Evolutionary conservation across 257 asterid genomes (phyloP).

Genomic region (Solanum sejunctum): DNA sequence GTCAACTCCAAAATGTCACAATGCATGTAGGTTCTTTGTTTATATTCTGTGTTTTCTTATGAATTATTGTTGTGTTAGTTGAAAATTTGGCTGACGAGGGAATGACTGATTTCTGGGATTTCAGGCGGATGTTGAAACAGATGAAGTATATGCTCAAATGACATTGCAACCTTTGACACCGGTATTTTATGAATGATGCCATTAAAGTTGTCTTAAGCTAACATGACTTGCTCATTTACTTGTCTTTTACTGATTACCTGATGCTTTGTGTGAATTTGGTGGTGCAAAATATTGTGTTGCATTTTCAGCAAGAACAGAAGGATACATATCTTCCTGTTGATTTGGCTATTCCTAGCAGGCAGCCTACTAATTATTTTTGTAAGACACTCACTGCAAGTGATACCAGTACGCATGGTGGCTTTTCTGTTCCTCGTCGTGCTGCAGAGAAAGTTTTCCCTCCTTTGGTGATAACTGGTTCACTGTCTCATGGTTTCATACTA

Average conservation of each 20-base stretch:
- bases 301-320: constrained; percentile 83
- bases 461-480: background rate
- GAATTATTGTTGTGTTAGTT: constrained; percentile 3
- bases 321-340: constrained; percentile 86
- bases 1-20: constrained; percentile 96
- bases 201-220: background rate
- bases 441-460: constrained; percentile 99
- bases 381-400: constrained; percentile 97
- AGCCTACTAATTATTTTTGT: constrained; percentile 90
- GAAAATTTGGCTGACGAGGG: background rate
- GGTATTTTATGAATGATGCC: constrained; percentile 20
- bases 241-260: background rate
- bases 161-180: constrained; percentile 86
- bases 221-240: background rate
- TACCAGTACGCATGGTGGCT: constrained; percentile 98
- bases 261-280: background rate
- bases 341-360: constrained; percentile 79
- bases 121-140: constrained; percentile 98
- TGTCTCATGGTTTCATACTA: background rate
- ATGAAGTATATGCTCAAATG: constrained; percentile 97
- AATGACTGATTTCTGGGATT: constrained; percentile 13
- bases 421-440: constrained; percentile 98
- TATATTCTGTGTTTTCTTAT: background rate
- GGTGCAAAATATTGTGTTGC: background rate
- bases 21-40: constrained; percentile 72